Conservation (phyloP, 257 asterid species). For the Petunia axillaris region DNA sequence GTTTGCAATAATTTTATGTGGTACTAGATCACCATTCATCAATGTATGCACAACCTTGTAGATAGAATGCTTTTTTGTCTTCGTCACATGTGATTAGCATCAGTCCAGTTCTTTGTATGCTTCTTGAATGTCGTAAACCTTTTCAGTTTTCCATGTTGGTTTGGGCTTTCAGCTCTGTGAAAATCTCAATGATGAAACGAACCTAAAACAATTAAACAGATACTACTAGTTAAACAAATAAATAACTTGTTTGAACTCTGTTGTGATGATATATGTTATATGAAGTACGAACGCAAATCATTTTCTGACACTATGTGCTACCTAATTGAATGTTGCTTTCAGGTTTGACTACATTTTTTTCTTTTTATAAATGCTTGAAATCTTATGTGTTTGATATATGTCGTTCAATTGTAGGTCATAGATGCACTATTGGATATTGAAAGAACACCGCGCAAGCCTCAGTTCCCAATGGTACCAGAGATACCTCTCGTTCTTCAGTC, state of each 20-base stretch:
- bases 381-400: background rate
- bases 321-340: constrained; percentile 14
- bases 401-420: constrained; percentile 52
- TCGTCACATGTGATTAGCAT: background rate
- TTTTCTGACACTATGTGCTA: background rate
- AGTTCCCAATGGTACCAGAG: constrained; percentile 86
- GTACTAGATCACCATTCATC: background rate
- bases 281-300: background rate
- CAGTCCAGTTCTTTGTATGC: background rate
- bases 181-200: constrained; percentile 6
- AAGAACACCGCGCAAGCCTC: constrained; percentile 85
- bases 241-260: background rate
- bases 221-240: background rate
- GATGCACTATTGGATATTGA: constrained; percentile 71
- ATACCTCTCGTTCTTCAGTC: constrained; percentile 90
- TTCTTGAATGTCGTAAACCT: constrained; percentile 7
- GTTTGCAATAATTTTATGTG: background rate
- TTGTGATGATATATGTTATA: constrained; percentile 2
- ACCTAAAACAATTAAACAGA: background rate
- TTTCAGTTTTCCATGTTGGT: background rate
- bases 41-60: background rate
- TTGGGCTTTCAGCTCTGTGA: background rate
- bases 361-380: no score
- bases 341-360: background rate
- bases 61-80: background rate